Percentiles rank a stretch among this genome's conserved stretches.
Conservation (phyloP, 2,329 filamentous ascomycete genomes). For the Westerdykella aurantiaca region DNA sequence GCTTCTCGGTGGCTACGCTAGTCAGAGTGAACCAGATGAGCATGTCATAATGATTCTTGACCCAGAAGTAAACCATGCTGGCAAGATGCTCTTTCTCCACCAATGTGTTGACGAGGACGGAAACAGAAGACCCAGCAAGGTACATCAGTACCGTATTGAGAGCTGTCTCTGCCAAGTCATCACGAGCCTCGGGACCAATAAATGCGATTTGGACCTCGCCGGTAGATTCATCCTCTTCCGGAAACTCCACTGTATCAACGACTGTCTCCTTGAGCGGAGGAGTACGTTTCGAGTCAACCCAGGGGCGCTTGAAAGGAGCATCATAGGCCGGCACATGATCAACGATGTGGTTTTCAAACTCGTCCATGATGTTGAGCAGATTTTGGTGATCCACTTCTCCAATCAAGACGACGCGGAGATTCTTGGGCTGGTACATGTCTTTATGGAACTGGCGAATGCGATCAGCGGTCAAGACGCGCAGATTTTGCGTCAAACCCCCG, state of each 20-base stretch:
- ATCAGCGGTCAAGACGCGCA: constrained; percentile 79
- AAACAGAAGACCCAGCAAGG: constrained; percentile 87
- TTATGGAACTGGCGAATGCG: constrained; percentile 91
- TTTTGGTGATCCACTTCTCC: constrained; percentile 82
- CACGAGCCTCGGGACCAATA: constrained; percentile 75
- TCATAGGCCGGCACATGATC: constrained; percentile 71
- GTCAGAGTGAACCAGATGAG: constrained; percentile 82
- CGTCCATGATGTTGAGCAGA: constrained; percentile 73
- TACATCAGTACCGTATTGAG: constrained; percentile 78
- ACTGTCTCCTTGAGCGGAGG: constrained; percentile 65
- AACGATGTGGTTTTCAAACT: constrained; percentile 82
- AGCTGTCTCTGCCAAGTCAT: constrained; percentile 58
- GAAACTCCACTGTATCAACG: constrained; percentile 79
- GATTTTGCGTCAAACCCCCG: constrained; percentile 91
- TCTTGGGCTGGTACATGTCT: constrained; percentile 97
- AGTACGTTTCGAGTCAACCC: constrained; percentile 80
- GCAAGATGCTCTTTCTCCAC: constrained; percentile 91
- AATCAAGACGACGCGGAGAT: constrained; percentile 85
- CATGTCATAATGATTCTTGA: constrained; percentile 72
- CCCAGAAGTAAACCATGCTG: constrained; percentile 74
- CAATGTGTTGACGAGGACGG: constrained; percentile 81
- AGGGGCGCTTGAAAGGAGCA: constrained; percentile 76
- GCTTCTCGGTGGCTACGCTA: constrained; percentile 79
- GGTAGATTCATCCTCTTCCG: constrained; percentile 90
- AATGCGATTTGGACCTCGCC: constrained; percentile 84